These are phyloP conservation scores for Mycena polygramma DNA, from an alignment of 768 basidiomycete genomes.

Conservation along the genomic window DNA sequence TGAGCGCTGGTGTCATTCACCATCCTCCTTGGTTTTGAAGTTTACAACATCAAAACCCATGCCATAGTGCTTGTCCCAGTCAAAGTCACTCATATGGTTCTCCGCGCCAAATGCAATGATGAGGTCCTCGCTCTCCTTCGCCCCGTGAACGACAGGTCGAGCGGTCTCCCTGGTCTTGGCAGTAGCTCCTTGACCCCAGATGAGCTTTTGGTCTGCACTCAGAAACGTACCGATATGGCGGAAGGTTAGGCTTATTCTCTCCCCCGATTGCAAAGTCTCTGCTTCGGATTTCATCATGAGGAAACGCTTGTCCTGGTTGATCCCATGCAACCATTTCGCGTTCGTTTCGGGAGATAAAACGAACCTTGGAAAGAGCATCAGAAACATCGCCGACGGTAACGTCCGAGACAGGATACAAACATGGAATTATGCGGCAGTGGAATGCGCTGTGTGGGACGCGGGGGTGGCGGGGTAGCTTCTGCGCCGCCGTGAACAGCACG, in stretches of 20 bases:
- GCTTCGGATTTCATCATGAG: slow-evolving; percentile 61
- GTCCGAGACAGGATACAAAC: slow-evolving; percentile 74
- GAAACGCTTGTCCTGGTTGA: slow-evolving; percentile 82
- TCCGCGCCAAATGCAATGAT: slow-evolving; percentile 79
- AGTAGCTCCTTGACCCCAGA: slow-evolving; percentile 82
- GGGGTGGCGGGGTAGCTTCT: slow-evolving; percentile 32
- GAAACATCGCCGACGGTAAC: too few relatives aligned
- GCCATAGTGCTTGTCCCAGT: slow-evolving; percentile 79
- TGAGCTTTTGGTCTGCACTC: slow-evolving; percentile 59
- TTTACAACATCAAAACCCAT: slow-evolving; percentile 79
- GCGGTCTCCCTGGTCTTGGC: slow-evolving; percentile 71
- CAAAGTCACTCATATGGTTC: slow-evolving; percentile 77
- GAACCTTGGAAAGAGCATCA: slow-evolving; percentile 68
- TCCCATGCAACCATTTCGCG: slow-evolving; percentile 79
- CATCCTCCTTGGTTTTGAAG: slow-evolving; percentile 35
- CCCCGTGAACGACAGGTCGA: slow-evolving; percentile 65
- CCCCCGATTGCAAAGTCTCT: slow-evolving; percentile 70
- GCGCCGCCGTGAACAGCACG: slow-evolving; percentile 21
- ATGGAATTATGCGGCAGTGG: slow-evolving; percentile 86
- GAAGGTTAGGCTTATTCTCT: slow-evolving; percentile 85
- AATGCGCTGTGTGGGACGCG: slow-evolving; percentile 69
- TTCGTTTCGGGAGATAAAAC: slow-evolving; percentile 84
- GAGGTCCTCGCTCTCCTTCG: slow-evolving; percentile 61
- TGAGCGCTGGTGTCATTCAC: background rate
- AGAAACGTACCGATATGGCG: slow-evolving; percentile 84